Evolutionary conservation across 2,329 filamentous ascomycete genomes (phyloP), one percentile per base, ranked within the genome.

Genomic region (Chrysoporthe deuterocubensis): DNA sequence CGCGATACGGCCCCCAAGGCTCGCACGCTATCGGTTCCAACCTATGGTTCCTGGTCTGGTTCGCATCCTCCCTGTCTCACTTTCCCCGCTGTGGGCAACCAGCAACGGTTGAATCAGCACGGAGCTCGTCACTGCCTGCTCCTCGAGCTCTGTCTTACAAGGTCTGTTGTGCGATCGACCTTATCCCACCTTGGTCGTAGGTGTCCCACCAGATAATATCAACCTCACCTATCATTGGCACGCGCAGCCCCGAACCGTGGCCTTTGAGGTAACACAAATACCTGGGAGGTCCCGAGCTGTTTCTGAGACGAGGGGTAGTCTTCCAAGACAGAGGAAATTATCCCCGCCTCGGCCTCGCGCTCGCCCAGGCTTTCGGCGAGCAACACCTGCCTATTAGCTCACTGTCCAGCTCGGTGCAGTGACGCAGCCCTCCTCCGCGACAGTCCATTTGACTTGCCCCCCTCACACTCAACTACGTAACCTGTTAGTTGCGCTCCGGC

Each of bases 401-500:
- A 42, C 34, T 40, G 60, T 40, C 50, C 61, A 56, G 52, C 37
- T 59, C 66, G 61, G 48, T n/a, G 48, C 61, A 16, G 62, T 52
- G 46, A 52, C 44, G 40, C 37, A 26, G 34, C 32, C 32, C 16
- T 57, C 18, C 50, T 21, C 57, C 37, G 13, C 60, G 60, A 67
- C 57, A 43, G 59, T 57, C 62, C 59, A 52, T 61, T 59, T 54
- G 26, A 32, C 42, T 37, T 63, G 48, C 43, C 57, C 48, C 26
- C 56, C 62, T 34, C 58, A 62, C 65, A 63, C 50, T 21, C n/a
- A 11, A 13, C 56, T 48, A 58, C 64, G 59, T 61, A 43, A 68
- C 56, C 69, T 60, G n/a, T 64, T 63, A 68, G 56, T 32, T 34
- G 46, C 52, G 56, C 62, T 61, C 50, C 67, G 21, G 57, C 42